Evolutionary conservation across 441 rosid genomes (phyloP), one percentile per base, ranked within the genome.

Genomic region (Eutrema salsugineum): DNA sequence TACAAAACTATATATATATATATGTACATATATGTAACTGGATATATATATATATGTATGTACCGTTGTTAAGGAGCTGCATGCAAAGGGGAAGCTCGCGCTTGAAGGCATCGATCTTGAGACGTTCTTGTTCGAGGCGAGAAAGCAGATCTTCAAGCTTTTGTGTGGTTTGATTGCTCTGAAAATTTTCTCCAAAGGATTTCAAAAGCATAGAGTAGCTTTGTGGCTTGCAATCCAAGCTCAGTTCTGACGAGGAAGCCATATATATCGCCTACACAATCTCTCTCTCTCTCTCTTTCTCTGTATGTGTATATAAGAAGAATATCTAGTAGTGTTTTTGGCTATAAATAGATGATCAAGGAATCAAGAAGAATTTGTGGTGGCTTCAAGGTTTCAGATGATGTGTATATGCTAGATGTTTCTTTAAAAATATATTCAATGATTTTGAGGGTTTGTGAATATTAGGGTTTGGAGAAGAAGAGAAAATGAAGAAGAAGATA

Each of bases 61-160:
- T 84, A 92, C 99, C 99, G 68, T 86, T 85, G 69, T 90, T 70
- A 78, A 95, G 99, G 79, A 95, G 99, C 63, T 95, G 98, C 98
- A 95, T 93, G 93, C 99, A 95, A 73, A 95, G 97, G 4, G 99
- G 99, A 22, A 95, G 91, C 79, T 95, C 99, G 11, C 99, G 96
- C 81, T 95, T 95, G 85, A 95, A 91, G 19, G 96, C 99, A 71
- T 95, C 99, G 35, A 95, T 93, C 92, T 95, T 95, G 73, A 88
- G 85, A 33, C 96, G 85, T 74, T 95, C 99, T 66, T 93, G 97
- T 63, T 95, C 98, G 19, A 95, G 98, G 30, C 78, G 83, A 71
- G 86, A 73, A 20, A 95, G 89, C 76, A 88, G 80, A 54, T 95
- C 96, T 84, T 92, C 97, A 11, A 95, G 92, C 83, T 84, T 88